phyloP scores from a whole-genome alignment of 2,329 filamentous ascomycete species.

The Diaporthe eres region DNA sequence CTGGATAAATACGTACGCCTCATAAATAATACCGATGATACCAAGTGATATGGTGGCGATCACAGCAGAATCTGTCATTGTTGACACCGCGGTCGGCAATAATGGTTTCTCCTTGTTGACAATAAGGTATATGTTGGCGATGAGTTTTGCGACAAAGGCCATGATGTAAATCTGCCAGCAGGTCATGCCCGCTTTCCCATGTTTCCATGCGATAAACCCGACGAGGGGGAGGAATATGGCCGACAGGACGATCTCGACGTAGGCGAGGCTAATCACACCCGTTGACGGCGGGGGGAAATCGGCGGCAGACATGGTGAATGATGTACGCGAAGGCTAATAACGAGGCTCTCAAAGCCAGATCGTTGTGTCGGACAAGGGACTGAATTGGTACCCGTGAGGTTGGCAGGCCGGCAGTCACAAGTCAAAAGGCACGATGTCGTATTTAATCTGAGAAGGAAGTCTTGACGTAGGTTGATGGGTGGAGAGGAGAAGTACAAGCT shows the following conservation, averaged over 20 bases:
- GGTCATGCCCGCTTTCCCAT: slow-evolving; percentile 49
- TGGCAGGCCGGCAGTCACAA: slow-evolving; percentile 3
- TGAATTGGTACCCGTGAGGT: neutral
- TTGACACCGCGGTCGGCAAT: slow-evolving; percentile 44
- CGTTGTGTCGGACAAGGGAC: neutral
- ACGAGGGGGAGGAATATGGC: slow-evolving; percentile 43
- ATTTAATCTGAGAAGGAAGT: neutral
- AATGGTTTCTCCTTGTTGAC: slow-evolving; percentile 43
- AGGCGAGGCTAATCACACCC: slow-evolving; percentile 43
- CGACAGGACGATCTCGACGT: slow-evolving; percentile 46
- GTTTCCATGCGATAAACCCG: slow-evolving; percentile 47
- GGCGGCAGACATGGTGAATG: slow-evolving; percentile 6
- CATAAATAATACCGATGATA: slow-evolving; percentile 47
- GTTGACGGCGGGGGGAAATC: neutral
- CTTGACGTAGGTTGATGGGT: neutral
- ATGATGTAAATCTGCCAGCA: slow-evolving; percentile 50
- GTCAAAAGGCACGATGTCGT: neutral
- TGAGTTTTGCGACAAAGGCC: slow-evolving; percentile 45
- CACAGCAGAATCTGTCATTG: slow-evolving; percentile 49
- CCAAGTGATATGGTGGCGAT: slow-evolving; percentile 41
- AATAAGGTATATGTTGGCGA: slow-evolving; percentile 47
- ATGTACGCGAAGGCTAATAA: neutral
- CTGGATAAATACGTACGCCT: slow-evolving; percentile 44
- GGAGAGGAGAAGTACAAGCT: neutral
- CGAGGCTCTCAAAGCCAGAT: neutral